Percentiles rank a stretch among this genome's conserved stretches.
phyloP scores from a whole-genome alignment of 2,329 filamentous ascomycete genomes.

The Mycosphaerelloides madeirae region DNA sequence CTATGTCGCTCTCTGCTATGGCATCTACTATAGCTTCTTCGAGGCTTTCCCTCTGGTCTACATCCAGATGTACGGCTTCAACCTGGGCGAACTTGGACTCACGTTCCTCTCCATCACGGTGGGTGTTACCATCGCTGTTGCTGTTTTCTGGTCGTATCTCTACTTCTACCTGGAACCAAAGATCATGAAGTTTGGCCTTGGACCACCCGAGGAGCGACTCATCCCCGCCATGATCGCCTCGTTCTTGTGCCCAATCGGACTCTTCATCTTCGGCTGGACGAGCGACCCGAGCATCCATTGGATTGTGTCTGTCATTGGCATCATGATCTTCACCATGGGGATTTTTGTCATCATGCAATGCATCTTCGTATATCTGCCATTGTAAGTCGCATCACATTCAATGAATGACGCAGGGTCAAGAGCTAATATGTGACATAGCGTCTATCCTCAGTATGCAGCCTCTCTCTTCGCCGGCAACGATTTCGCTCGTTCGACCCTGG shows the following conservation, averaged over 20 bases:
- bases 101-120: slow-evolving; percentile 32
- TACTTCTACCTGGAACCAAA: slow-evolving; percentile 27
- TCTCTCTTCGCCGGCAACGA: slow-evolving; percentile 59
- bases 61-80: slow-evolving; percentile 38
- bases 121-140: slow-evolving; percentile 25
- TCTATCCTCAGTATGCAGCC: slow-evolving; percentile 46
- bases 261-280: slow-evolving; percentile 34
- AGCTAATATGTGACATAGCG: slow-evolving; percentile 8
- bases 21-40: slow-evolving; percentile 34
- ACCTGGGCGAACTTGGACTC: slow-evolving; percentile 32
- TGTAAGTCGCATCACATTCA: too few relatives aligned
- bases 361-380: slow-evolving; percentile 39
- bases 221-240: slow-evolving; percentile 26
- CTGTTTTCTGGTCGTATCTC: slow-evolving; percentile 25
- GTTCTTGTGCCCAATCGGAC: slow-evolving; percentile 26
- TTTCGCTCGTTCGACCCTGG: slow-evolving; percentile 55
- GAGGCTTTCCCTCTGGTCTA: slow-evolving; percentile 40
- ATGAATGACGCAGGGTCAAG: too few relatives aligned
- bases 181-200: slow-evolving; percentile 18
- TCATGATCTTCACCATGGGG: slow-evolving; percentile 37
- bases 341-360: slow-evolving; percentile 42
- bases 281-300: slow-evolving; percentile 31
- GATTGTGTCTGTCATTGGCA: slow-evolving; percentile 39
- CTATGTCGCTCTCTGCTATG: slow-evolving; percentile 33
- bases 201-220: slow-evolving; percentile 25